Evolutionary conservation across 2,329 filamentous ascomycete species (phyloP), one percentile per base, ranked within the genome.

Genomic region (Aspergillus felis): DNA sequence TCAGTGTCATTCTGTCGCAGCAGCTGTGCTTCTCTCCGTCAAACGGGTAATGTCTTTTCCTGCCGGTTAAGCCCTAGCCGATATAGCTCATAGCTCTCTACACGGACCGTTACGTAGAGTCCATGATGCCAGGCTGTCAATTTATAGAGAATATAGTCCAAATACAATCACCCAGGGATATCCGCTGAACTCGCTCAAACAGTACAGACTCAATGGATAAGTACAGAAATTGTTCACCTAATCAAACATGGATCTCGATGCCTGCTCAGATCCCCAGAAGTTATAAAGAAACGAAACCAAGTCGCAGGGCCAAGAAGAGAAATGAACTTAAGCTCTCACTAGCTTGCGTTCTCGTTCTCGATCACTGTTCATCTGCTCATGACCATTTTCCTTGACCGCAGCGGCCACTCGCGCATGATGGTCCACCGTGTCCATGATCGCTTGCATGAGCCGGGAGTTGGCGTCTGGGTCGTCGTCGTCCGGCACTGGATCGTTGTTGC

Each of bases 381-480:
- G 62, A 3, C 58, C 62, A 22, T 51, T 64, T 41, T 69, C 67
- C 54, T 71, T 69, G 20, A 68, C 70, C 4, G 69, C 70, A 4
- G 72, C 70, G 6, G 72, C 69, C 27, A 70, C 70, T 9, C 72
- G 69, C 6, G 67, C 63, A 50, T 73, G 74, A 52, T 76, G 73
- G 56, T 74, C 73, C 9, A 77, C 71, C 2, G 75, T 77, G 54
- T 77, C 75, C 55, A 74, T 62, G 41, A 77, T 77, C 22, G 75
- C 75, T 58, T 77, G 74, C 64, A 75, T 74, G 38, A 77, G 61
- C 2, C 73, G 67, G 55, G 74, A 71, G 54, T 74, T 75, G 28
- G 72, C 71, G 57, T 75, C 75, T 2, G 71, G 71, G 29, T 71
- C 74, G 32, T 75, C 72, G 24, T 74, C 71, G 20, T 74, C 70